Base-by-base conservation (phyloP, 1,284 basidiomycete species). In the Paramarasmius palmivorus region DNA sequence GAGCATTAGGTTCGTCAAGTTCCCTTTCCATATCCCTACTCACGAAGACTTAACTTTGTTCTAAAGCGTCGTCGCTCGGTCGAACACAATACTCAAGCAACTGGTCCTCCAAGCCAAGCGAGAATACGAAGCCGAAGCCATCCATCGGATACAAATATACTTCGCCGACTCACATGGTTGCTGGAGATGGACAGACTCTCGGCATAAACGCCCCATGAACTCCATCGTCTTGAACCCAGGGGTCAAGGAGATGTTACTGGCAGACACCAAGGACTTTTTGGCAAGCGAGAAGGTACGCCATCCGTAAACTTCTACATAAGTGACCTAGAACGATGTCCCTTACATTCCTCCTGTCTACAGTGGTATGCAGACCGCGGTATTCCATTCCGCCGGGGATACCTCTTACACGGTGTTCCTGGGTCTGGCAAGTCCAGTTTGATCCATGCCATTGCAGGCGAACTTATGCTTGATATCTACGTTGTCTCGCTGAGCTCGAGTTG, bases 91-190 rank as follows among this genome's bases (percentile, higher is more conserved):
- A 62, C 79, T 92, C 61, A 92, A 92, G 70, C 87, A 90, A 69
- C 84, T 92, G 55, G 88, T 92, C 37, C 79, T 91, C n/a, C 86
- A 90, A 63, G 89, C 89, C n/a, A 92, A 92, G 75, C 82, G 81
- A 63, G 88, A 90, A 64, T 92, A 92, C 63, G 90, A 92, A 68
- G 88, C 88, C 0, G 88, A 91, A 64, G 83, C 88, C 36, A 81
- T 91, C 35, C 89, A 92, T 64, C 81, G 89, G 42, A 89, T 92
- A 59, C 88, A 92, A 67, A 90, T 92, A 35, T 92, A 90, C 66
- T 90, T 92, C 65, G 90, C 90, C 12, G 89, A 90, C 67, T 86
- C 86, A n/a, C 88, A 92, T 68, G 90, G 89, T 25, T 84, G 82
- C 49, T 92, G 90, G 90, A 75, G 88, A 46, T 92, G 88, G 86